A percentile compares a stretch with the other conserved stretches of the same genome.
Conservation (phyloP, 2,329 filamentous ascomycete species). For the Amphichorda felina region DNA sequence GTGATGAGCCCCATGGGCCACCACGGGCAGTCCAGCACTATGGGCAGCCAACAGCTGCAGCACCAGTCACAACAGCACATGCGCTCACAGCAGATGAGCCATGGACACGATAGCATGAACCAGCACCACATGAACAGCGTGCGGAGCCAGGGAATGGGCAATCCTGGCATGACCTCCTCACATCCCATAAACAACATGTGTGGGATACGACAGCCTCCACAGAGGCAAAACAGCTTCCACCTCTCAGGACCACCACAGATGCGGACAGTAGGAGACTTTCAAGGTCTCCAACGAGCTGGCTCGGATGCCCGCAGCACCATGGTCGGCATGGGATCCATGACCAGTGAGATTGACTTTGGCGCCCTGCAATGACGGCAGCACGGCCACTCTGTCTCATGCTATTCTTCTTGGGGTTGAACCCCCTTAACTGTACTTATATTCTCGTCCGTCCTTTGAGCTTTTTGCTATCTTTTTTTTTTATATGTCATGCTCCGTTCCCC, state of each 20-base stretch:
- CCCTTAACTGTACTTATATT: background rate
- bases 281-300: conserved; percentile 32
- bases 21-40: conserved; percentile 23
- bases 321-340: conserved; percentile 15
- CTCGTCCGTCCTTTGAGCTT: no score
- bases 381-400: no score
- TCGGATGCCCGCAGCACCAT: conserved; percentile 14
- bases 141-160: conserved; percentile 11
- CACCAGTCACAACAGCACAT: conserved; percentile 16
- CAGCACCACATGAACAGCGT: conserved; percentile 18
- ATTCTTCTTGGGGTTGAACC: background rate
- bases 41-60: conserved; percentile 20
- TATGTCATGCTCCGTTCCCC: no score
- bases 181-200: conserved; percentile 17
- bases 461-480: no score
- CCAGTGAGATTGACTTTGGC: conserved; percentile 14
- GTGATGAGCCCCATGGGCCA: conserved; percentile 36
- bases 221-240: conserved; percentile 19
- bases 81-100: background rate
- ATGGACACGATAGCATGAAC: conserved; percentile 14
- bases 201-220: conserved; percentile 11
- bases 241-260: conserved; percentile 15
- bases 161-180: conserved; percentile 10
- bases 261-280: conserved; percentile 27
- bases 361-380: conserved; percentile 4